Base-by-base conservation (phyloP, 495 filamentous ascomycete genomes). In the Lasiosphaeris hirsuta region DNA sequence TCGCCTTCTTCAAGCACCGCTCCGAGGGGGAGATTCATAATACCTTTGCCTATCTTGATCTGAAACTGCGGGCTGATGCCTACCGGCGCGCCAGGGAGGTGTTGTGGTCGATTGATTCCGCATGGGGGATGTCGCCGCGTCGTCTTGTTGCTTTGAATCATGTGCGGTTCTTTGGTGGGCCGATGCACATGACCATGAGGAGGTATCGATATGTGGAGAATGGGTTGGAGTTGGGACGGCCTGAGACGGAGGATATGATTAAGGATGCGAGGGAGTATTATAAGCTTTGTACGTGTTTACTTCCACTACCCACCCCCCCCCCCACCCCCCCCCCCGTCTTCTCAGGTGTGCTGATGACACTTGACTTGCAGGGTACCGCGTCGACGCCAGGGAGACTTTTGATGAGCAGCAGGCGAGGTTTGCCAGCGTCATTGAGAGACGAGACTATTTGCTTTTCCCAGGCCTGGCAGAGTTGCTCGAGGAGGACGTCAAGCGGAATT, bases 131-230 rank as follows among this genome's bases (percentile, higher is more conserved):
- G 0, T 11, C 9, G 0, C 36, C 57, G 14, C 43, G 14, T 7
- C 45, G 40, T 14, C 41, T 33, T 3, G 39, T 37, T 11, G 60
- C 38, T 6, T 1, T 66, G 10, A 63, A 66, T 44, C 61, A 63
- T 47, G 10, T 63, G 9, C 43, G 63, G 8, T 34, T 37, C 7
- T 63, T 66, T 42, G 63, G 61, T 11, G 63, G 63, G 13, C 60
- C 63, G 19, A 54, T 66, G 1, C 63, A 66, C 23, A 55, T 63
- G 47, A 66, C 47, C 49, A 66, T 63, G 63, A 47, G 61, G 34
- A 46, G 63, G 35, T 66, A 66, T 49, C 57, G 63, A 14, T 66
- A 43, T 37, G 60, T 66, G 1, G 63, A 66, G 57, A 61, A 66
- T 35, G 61, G 55, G 0, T 14, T 66, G 43, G 42, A 23, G 2